Evolutionary conservation across 352 stramenopile species (phyloP).

Genomic region (Phytophthora chlamydospora): DNA sequence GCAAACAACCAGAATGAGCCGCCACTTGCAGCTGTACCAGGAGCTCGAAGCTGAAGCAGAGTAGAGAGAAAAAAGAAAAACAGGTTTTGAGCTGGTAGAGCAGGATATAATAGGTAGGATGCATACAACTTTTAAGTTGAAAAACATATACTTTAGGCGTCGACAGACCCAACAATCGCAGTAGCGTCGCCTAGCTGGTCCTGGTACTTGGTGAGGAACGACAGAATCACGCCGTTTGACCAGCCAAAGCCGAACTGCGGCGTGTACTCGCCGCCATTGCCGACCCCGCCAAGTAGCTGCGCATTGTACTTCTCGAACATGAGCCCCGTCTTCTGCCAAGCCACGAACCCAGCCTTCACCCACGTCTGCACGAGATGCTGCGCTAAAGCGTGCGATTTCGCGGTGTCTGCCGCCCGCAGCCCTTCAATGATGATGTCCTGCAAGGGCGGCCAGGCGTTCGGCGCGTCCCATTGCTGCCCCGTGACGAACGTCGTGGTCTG

Average conservation of each 20-base stretch:
- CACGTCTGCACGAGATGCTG: conserved; percentile 61
- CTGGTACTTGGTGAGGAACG: conserved; percentile 79
- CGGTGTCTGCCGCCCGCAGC: conserved; percentile 48
- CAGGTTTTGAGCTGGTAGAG: too few relatives aligned
- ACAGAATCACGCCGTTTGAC: conserved; percentile 84
- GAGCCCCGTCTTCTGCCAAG: conserved; percentile 68
- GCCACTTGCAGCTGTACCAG: conserved; percentile 14
- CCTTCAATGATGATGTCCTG: conserved; percentile 85
- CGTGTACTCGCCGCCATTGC: conserved; percentile 85
- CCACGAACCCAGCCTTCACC: conserved; percentile 64
- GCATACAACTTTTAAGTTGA: conserved; percentile 5
- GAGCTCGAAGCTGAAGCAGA: conserved; percentile 23
- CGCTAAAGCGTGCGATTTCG: conserved; percentile 47
- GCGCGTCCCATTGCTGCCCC: conserved; percentile 88
- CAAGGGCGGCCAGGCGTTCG: conserved; percentile 85
- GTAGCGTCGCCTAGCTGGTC: conserved; percentile 24
- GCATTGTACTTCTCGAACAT: conserved; percentile 93
- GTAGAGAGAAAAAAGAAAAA: conserved; percentile 8
- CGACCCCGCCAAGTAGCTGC: conserved; percentile 58
- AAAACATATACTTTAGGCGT: neutral
- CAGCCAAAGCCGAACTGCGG: conserved; percentile 89
- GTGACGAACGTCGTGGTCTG: conserved; percentile 71
- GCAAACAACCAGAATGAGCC: conserved; percentile 12
- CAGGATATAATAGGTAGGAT: conserved; percentile 12
- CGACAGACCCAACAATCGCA: neutral